Evolutionary conservation across 1,284 basidiomycete species (phyloP), one percentile per base, ranked within the genome.

Genomic region (Golubevia sp.): DNA sequence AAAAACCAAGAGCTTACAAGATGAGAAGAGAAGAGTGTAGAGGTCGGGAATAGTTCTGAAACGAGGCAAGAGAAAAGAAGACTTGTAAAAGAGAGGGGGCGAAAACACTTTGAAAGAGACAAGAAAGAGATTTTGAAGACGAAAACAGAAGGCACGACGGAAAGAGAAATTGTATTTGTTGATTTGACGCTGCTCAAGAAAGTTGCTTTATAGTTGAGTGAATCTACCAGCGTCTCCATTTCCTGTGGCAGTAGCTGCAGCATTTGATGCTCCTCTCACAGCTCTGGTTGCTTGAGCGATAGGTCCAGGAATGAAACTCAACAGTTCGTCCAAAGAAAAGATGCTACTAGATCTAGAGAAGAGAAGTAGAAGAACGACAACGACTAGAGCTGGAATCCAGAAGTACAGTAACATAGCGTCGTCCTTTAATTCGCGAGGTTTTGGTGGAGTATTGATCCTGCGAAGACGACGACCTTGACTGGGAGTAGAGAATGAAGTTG

Each of bases 361-460:
- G 38, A 73, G 66, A 48, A 75, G 30, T 11, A 93, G 84, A 3
- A 76, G 51, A 6, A 64, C 55, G 15, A 76, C 73, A 3, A 64
- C 54, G 13, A 80, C 68, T 30, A 97, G 86, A 69, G 95, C 92
- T 2, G 94, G 94, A 71, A 97, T 88, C 94, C 94, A 97, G 87
- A 97, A 97, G 62, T 92, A 85, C 57, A 94, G 85, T 55, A 97
- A 88, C 94, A 97, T 97, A 55, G 90, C 90, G 84, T 97, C 94
- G 84, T 92, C 93, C 92, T 75, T 24, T 72, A 56, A 52, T 15
- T 50, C 48, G 51, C 53, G 54, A n/a, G n/a, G n/a, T 5, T 11
- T 3, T 5, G 30, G 30, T 34, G 4, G 30, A 34, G 30, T 34
- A 5, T 34, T 3, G 18, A 18, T 44, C 18, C 38, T 44, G 13